Conservation (phyloP, 805 yeast genomes). For the Saturnispora hagleri region DNA sequence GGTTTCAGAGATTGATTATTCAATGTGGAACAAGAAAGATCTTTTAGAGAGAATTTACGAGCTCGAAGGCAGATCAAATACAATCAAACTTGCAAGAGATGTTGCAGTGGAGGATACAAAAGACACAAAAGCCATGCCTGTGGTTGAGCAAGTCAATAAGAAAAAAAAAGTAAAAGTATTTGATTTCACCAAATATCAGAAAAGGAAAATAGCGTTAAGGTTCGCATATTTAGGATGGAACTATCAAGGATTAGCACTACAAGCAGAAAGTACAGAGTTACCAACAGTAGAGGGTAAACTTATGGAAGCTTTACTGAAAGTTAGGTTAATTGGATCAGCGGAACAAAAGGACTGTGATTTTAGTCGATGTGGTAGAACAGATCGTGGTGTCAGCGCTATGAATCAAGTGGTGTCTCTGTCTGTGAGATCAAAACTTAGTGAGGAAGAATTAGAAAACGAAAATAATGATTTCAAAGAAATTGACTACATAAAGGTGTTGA, state of each 20-base stretch:
- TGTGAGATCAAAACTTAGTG: conserved; percentile 58
- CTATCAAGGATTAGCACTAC: conserved; percentile 84
- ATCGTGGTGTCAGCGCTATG: conserved; percentile 94
- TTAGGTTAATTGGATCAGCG: conserved; percentile 52
- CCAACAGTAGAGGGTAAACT: conserved; percentile 83
- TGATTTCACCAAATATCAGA: conserved; percentile 54
- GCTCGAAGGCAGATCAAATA: conserved; percentile 36
- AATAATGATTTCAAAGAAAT: conserved; percentile 57
- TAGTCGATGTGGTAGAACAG: conserved; percentile 92
- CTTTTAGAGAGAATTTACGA: conserved; percentile 47
- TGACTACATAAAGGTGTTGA: conserved; percentile 66
- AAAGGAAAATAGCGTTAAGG: conserved; percentile 65
- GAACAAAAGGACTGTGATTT: conserved; percentile 60
- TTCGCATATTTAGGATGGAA: conserved; percentile 94
- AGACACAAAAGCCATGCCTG: background rate
- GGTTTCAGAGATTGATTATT: conserved; percentile 30
- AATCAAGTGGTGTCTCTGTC: conserved; percentile 81
- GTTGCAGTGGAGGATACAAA: no score
- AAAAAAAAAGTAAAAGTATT: conserved; percentile 35
- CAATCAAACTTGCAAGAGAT: background rate
- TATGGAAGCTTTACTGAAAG: conserved; percentile 58
- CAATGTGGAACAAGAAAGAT: conserved; percentile 56
- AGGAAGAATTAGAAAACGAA: conserved; percentile 52
- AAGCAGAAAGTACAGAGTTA: conserved; percentile 61
- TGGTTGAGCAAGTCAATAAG: background rate